Evolutionary conservation across 2,329 filamentous ascomycete species (phyloP).

Genomic region (Hymenoscyphus repandus): DNA sequence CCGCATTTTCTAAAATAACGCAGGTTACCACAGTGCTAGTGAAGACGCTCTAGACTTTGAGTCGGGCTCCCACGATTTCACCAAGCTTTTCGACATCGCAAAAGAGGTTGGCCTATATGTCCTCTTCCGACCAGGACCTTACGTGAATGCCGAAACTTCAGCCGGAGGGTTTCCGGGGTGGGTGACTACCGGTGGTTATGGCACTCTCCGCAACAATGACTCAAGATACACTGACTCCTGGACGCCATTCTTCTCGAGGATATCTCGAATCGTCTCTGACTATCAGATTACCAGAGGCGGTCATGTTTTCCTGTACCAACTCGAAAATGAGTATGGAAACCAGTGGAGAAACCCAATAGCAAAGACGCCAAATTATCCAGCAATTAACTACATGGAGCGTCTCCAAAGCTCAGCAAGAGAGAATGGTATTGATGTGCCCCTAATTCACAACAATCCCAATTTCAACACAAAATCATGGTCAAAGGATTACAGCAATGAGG

Average conservation of each 20-base stretch:
- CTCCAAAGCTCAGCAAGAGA: slow-evolving; percentile 48
- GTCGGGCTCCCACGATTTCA: slow-evolving; percentile 48
- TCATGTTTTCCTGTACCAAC: slow-evolving; percentile 50
- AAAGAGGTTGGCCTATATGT: slow-evolving; percentile 68
- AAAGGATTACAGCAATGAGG: slow-evolving; percentile 49
- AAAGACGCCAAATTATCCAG: slow-evolving; percentile 43
- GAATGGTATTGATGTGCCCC: slow-evolving; percentile 52
- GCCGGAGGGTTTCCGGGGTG: slow-evolving; percentile 58
- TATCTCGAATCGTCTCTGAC: slow-evolving; percentile 45
- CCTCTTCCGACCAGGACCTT: slow-evolving; percentile 64
- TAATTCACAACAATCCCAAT: slow-evolving; percentile 56
- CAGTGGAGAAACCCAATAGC: slow-evolving; percentile 39
- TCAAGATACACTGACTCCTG: slow-evolving; percentile 47
- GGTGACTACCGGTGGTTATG: slow-evolving; percentile 56
- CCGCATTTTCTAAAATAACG: neutral
- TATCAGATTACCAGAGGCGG: slow-evolving; percentile 54
- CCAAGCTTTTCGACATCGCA: slow-evolving; percentile 69
- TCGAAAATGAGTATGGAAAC: slow-evolving; percentile 50
- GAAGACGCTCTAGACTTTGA: slow-evolving; percentile 68
- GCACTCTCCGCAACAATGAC: slow-evolving; percentile 47
- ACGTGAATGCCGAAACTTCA: slow-evolving; percentile 59
- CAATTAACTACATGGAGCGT: slow-evolving; percentile 51
- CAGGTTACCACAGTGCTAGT: slow-evolving; percentile 45
- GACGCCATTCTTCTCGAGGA: slow-evolving; percentile 47
- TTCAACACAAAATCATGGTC: slow-evolving; percentile 55